Base-by-base conservation (phyloP, 2,329 filamentous ascomycete genomes). In the Sclerotinia nivalis region DNA sequence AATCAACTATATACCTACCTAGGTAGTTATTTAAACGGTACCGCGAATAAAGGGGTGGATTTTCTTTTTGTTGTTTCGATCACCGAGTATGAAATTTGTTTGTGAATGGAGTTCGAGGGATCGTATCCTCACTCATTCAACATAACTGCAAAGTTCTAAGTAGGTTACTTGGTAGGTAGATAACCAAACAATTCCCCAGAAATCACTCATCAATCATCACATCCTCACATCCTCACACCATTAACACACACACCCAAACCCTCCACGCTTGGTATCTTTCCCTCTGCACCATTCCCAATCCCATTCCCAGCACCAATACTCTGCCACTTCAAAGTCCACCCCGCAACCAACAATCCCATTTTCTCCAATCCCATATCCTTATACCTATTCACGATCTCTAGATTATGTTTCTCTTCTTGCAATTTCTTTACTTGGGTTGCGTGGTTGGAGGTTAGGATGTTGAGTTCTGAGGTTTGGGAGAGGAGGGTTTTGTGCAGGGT, bases 311-410 rank as follows among this genome's bases (percentile, higher is more conserved):
- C 7, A n/a, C 12, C 10, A 28, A 22, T 1, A 37, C 54, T 34
- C 22, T n/a, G 13, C 60, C 60, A 64, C 31, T 50, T 64, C 60
- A 64, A 18, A 0, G 31, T 5, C 60, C 60, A 64, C 12, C 60
- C 47, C 45, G 60, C 47, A 25, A 64, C 31, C 22, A 64, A 12
- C 22, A 13, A 0, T 0, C 47, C 61, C 61, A 52, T 64, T 5
- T 18, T 50, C 22, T 25, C 4, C 31, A 64, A 40, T 2, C 61
- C 45, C 15, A 1, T 0, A 37, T 49, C 60, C 4, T 37, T 64
- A 0, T 8, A 4, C 8, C 13, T 18, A 40, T 37, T n/a, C 12
- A n/a, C 0, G 2, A 1, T 0, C 1, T 43, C 40, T 18, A 43
- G 5, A 18, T 13, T 43, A 0, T 7, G 40, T 4, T 7, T n/a